phyloP scores from a whole-genome alignment of 495 filamentous ascomycete genomes.

The Elaphomyces granulatus region DNA sequence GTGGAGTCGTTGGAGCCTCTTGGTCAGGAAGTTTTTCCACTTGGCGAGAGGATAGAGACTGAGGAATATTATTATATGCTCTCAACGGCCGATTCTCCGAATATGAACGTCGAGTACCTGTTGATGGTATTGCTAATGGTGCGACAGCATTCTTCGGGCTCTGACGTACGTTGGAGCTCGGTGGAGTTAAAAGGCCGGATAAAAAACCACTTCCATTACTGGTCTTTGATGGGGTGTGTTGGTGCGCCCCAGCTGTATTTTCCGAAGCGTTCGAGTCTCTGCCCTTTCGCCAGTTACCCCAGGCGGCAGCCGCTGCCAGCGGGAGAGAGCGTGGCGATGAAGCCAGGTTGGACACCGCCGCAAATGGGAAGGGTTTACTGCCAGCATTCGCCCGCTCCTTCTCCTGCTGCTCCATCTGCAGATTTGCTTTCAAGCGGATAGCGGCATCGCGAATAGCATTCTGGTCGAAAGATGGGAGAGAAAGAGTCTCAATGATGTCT shows the following conservation, averaged over 20 bases:
- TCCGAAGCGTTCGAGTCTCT: conserved; percentile 34
- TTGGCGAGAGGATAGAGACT: conserved; percentile 20
- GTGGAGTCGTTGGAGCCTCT: conserved; percentile 47
- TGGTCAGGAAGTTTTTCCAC: conserved; percentile 19
- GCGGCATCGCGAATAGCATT: conserved; percentile 73
- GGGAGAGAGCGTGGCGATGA: conserved; percentile 69
- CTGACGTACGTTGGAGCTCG: conserved; percentile 49
- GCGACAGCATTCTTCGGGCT: conserved; percentile 26
- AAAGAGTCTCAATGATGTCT: conserved; percentile 74
- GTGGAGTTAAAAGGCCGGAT: conserved; percentile 72
- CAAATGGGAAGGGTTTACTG: conserved; percentile 35
- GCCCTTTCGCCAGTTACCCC: conserved; percentile 69
- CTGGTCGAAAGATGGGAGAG: conserved; percentile 56
- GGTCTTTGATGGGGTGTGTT: conserved; percentile 51
- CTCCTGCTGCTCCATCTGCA: conserved; percentile 96
- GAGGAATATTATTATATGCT: conserved; percentile 18
- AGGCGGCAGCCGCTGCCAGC: conserved; percentile 68
- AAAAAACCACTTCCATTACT: conserved; percentile 39
- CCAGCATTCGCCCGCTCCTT: conserved; percentile 51
- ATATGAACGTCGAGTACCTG: conserved; percentile 13
- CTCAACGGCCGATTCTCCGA: conserved; percentile 27
- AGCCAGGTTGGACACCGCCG: conserved; percentile 46
- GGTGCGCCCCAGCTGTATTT: conserved; percentile 7
- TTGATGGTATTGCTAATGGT: conserved; percentile 36
- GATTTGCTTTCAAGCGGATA: conserved; percentile 80